Base-by-base conservation (phyloP, 192 early-diverging fungal genomes). In the Coemansia sp. region DNA sequence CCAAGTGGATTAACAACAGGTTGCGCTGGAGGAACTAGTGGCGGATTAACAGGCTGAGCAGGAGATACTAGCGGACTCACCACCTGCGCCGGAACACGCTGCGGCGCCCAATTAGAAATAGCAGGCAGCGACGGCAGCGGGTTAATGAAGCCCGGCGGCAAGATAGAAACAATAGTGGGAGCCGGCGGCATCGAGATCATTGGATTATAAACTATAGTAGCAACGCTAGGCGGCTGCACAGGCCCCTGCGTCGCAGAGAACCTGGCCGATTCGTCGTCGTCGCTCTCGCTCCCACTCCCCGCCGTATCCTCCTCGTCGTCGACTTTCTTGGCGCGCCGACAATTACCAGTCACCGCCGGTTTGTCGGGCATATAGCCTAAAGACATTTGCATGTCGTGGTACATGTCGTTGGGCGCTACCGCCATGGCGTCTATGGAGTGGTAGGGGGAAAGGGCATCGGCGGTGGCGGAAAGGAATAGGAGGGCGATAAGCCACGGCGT, bases 241-340 rank as follows among this genome's bases (percentile, higher is more conserved):
- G 48, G 48, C 16, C 2, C 24, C 27, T 27, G 24, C 24, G 24
- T 27, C 24, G 24, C 24, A 27, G 24, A 27, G 1, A 27, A 27
- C 24, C 24, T 27, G 24, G 24, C 24, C 24, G 24, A 27, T 27
- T 70, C 50, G 9, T 64, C 69, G 36, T 59, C 44, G 27, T 72
- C 64, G 41, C 71, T 73, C 14, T 72, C 69, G 36, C 70, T 73
- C 10, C 56, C 70, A 37, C 46, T 66, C 29, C 46, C 64, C 33
- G 54, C 24, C 24, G 24, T 27, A 33, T 10, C 50, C 64, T 27
- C 24, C 1, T 27, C 24, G 24, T 27, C 24, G 39, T 48, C 31
- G 59, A 48, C 59, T 9, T 51, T 61, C 3, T 34, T 29, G 4
- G 45, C 70, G 10, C 14, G 27, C 7, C 21, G 31, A 16, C 53